Conservation (phyloP, 768 basidiomycete species). For the Calocybe indica region DNA sequence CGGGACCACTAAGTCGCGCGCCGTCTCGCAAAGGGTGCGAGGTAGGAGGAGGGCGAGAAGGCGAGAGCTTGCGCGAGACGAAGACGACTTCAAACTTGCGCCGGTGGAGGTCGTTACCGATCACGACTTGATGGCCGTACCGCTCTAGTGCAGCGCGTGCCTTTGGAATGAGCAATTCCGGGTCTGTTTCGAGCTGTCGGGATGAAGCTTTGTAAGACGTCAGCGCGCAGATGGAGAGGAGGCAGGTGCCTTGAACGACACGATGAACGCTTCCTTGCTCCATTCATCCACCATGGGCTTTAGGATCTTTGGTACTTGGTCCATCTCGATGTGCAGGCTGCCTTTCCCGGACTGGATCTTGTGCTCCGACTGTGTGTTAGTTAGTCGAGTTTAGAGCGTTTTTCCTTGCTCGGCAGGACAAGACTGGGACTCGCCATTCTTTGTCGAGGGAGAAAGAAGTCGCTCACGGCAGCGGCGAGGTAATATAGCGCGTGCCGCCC, state of each 20-base stretch:
- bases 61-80: conserved; percentile 49
- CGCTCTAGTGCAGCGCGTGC: conserved; percentile 81
- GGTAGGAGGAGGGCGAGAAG: conserved; percentile 12
- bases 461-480: conserved; percentile 95
- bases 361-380: conserved; percentile 72
- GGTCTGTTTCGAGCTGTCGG: conserved; percentile 88
- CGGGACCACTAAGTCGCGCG: conserved; percentile 3
- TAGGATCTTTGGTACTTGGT: conserved; percentile 95
- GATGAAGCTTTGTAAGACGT: neutral
- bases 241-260: conserved; percentile 88
- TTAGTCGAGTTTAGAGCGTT: neutral
- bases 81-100: conserved; percentile 93
- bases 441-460: conserved; percentile 92
- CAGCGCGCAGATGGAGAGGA: neutral
- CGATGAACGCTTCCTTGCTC: conserved; percentile 79
- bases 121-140: conserved; percentile 96
- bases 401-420: neutral
- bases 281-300: conserved; percentile 93
- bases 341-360: conserved; percentile 98
- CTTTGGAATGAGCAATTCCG: conserved; percentile 80
- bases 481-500: conserved; percentile 85
- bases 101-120: conserved; percentile 90
- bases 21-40: conserved; percentile 1
- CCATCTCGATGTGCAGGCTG: conserved; percentile 93
- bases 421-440: conserved; percentile 63